Conservation (phyloP, 495 filamentous ascomycete genomes). For the Penicillium coprophilum region DNA sequence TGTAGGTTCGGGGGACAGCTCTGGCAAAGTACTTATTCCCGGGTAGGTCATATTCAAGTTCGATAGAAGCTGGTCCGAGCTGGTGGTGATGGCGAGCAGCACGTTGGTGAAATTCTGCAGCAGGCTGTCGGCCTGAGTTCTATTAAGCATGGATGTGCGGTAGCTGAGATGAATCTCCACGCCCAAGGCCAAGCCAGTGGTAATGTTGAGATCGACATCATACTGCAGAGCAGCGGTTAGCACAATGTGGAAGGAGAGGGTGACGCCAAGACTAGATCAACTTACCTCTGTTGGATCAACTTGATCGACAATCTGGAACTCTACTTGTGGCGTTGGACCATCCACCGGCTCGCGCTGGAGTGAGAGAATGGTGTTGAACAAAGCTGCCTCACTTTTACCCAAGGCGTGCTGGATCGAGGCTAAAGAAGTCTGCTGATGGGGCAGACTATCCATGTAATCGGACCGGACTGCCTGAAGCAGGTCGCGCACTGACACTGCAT, state of each 20-base stretch:
- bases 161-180: slow-evolving; percentile 24
- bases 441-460: slow-evolving; percentile 34
- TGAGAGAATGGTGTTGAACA: slow-evolving; percentile 46
- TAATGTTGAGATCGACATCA: slow-evolving; percentile 7
- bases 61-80: background rate
- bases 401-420: slow-evolving; percentile 40
- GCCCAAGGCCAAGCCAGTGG: slow-evolving; percentile 48
- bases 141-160: slow-evolving; percentile 13
- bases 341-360: too few relatives aligned
- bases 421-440: slow-evolving; percentile 33
- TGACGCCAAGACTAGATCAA: slow-evolving; percentile 11
- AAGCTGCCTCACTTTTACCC: slow-evolving; percentile 23
- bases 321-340: slow-evolving; percentile 27
- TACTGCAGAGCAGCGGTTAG: slow-evolving; percentile 24
- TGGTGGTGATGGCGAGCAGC: slow-evolving; percentile 1
- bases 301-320: slow-evolving; percentile 2
- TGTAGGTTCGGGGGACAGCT: too few relatives aligned
- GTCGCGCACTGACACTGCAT: slow-evolving; percentile 17
- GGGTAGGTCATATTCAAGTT: slow-evolving; percentile 1
- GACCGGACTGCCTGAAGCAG: slow-evolving; percentile 33
- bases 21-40: too few relatives aligned
- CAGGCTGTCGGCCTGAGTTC: slow-evolving; percentile 1
- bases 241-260: too few relatives aligned
- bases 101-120: slow-evolving; percentile 3
- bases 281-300: slow-evolving; percentile 44